Percentiles rank a stretch among this genome's conserved stretches.
phyloP scores from a whole-genome alignment of 1,284 basidiomycete genomes.

The Malassezia dermatis region DNA sequence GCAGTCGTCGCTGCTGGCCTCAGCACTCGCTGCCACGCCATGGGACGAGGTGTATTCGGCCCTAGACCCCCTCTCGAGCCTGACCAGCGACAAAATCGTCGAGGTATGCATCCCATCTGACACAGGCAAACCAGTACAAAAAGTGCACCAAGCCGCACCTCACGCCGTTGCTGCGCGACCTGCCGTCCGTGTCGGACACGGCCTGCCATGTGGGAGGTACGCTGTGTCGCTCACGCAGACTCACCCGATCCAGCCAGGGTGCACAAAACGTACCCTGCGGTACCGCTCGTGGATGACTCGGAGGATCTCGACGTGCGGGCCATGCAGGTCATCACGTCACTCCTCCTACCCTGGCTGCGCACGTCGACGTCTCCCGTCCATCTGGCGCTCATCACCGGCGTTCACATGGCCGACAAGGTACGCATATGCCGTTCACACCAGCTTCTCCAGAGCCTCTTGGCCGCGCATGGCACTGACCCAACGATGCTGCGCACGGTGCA shows the following conservation, averaged over 20 bases:
- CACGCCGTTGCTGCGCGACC: not conserved
- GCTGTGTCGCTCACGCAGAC: not conserved
- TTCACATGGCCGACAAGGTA: slow-evolving; percentile 1
- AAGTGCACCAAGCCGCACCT: not conserved
- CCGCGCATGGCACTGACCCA: not conserved
- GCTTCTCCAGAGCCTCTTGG: slow-evolving; percentile 6
- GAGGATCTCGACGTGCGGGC: slow-evolving; percentile 1
- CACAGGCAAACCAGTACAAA: not conserved
- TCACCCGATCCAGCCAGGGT: not conserved
- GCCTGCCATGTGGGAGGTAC: not conserved
- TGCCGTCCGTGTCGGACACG: not conserved
- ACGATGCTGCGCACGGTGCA: not conserved
- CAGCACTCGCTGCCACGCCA: not conserved
- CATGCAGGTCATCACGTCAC: not conserved
- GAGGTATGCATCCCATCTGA: not conserved
- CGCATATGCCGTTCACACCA: not conserved
- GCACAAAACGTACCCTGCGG: not conserved
- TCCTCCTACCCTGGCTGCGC: slow-evolving; percentile 2
- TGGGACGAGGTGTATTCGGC: not conserved
- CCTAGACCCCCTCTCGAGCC: not conserved
- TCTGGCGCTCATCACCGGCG: slow-evolving; percentile 1
- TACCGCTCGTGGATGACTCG: not conserved
- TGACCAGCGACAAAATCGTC: not conserved
- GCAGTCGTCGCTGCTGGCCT: not conserved
- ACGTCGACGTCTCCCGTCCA: not conserved